Evolutionary conservation across 106 monocot genomes (phyloP).

Genomic region (Acanthochlamys bracteata): DNA sequence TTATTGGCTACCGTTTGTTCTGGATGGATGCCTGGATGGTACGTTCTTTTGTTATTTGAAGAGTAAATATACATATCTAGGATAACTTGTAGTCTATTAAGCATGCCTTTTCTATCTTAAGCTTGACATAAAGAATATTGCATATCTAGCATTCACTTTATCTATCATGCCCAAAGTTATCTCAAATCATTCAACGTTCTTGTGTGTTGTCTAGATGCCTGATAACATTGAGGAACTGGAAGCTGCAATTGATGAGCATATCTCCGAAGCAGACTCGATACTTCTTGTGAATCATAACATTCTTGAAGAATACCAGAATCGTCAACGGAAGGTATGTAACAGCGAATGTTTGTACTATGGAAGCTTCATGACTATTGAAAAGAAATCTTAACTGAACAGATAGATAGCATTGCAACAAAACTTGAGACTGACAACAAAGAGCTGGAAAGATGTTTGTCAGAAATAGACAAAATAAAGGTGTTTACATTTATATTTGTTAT

Average conservation of each 20-base stretch:
- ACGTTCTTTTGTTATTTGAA: too few species aligned
- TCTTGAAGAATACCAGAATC: conserved; percentile 79
- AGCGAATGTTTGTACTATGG: not conserved
- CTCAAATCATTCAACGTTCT: not conserved
- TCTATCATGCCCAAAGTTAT: too few species aligned
- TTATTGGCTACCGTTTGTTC: too few species aligned
- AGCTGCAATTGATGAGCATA: conserved; percentile 77
- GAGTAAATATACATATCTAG: too few species aligned
- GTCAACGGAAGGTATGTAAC: conserved; percentile 61
- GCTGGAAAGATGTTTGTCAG: conserved; percentile 44
- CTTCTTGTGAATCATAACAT: conserved; percentile 90
- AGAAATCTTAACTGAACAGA: conserved; percentile 29
- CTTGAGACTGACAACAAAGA: conserved; percentile 47
- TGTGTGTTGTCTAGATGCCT: conserved; percentile 57
- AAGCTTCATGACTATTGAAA: not conserved
- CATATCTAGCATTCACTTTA: too few species aligned
- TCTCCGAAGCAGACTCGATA: conserved; percentile 89
- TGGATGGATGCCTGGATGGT: too few species aligned
- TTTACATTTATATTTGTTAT: not conserved
- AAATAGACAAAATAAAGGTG: conserved; percentile 65
- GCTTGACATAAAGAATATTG: too few species aligned
- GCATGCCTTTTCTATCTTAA: too few species aligned
- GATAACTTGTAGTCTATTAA: too few species aligned
- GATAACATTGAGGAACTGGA: conserved; percentile 82
- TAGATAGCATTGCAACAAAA: conserved; percentile 45